Evolutionary conservation across 306 rosid species (phyloP), one percentile per base, ranked within the genome.

Genomic region (Arachis stenosperma): DNA sequence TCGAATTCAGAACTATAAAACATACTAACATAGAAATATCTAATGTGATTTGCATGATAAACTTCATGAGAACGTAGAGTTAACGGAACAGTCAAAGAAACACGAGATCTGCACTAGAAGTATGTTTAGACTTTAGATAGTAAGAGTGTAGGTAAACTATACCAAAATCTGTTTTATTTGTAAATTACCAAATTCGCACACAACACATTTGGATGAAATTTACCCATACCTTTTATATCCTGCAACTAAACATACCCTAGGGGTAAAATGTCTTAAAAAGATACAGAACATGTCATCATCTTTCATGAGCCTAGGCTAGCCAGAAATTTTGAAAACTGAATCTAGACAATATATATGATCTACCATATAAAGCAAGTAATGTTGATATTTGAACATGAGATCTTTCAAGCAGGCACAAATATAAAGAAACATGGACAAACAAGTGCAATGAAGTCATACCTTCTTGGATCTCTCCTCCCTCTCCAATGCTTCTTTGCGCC

Each of bases 381-480:
- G 8, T 33, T 7, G 12, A n/a, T 12, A 60, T 41, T 13, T 22
- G 46, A 65, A 54, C 37, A 57, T 6, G 62, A 67, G 53, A 51
- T 27, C 37, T 40, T 56, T 47, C 11, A 40, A 6, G 46, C 10
- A 15, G 43, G 0, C 41, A 37, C 7, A 30, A 59, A 42, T 53
- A n/a, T 29, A 42, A 13, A 50, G 33, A 3, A 63, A 54, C 46
- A 29, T 29, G 3, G 61, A 33, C 29, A 8, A 30, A 13, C 9
- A 73, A 63, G 60, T 15, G 42, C 6, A 27, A 41, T 7, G 56
- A 43, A 53, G 14, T 6, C 63, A n/a, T 1, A 95, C 99, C 94
- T 95, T 95, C 86, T 88, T 95, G 33, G 92, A 88, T 81, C 76
- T 95, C 75, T 95, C 98, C 67, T 95, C 98, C 83, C 88, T 95